Evolutionary conservation across 306 rosid genomes (phyloP).

Genomic region (Fragaria vesca): DNA sequence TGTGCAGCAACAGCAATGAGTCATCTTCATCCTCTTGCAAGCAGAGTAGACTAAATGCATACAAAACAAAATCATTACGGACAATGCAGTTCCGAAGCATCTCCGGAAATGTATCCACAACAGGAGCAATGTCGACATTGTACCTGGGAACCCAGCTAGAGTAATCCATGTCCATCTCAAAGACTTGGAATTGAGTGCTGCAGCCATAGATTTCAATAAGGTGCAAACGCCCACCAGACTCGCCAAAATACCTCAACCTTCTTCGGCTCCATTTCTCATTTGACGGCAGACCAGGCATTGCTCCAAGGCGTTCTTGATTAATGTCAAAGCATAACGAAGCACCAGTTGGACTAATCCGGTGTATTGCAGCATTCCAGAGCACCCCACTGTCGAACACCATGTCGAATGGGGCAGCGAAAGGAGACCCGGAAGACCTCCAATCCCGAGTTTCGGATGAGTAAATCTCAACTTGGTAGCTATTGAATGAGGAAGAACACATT

Average conservation of each 20-base stretch:
- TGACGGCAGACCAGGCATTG: conserved; percentile 22
- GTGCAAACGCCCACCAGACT: conserved; percentile 33
- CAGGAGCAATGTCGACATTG: conserved; percentile 20
- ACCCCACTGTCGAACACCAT: conserved; percentile 26
- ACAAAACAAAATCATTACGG: not conserved
- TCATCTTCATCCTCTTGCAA: conserved; percentile 18
- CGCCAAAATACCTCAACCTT: conserved; percentile 23
- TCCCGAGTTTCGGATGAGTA: conserved; percentile 14
- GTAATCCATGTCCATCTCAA: conserved; percentile 29
- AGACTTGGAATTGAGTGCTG: conserved; percentile 23
- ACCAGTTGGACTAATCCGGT: conserved; percentile 24
- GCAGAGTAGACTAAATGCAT: conserved; percentile 15
- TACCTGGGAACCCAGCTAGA: conserved; percentile 36
- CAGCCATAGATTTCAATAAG: conserved; percentile 20
- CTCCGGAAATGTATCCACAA: conserved; percentile 11
- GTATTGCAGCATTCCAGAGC: conserved; percentile 30
- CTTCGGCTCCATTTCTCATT: conserved; percentile 8
- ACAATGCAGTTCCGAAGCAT: conserved; percentile 2
- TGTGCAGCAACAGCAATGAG: conserved; percentile 19
- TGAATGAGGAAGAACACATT: not conserved
- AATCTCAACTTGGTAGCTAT: conserved; percentile 19
- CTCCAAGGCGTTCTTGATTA: conserved; percentile 2
- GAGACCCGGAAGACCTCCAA: conserved; percentile 22
- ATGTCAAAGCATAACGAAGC: conserved; percentile 20
- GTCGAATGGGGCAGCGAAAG: not conserved